phyloP scores from a whole-genome alignment of 176 grass and related monocot genomes.

The Oryza glumipatula region DNA sequence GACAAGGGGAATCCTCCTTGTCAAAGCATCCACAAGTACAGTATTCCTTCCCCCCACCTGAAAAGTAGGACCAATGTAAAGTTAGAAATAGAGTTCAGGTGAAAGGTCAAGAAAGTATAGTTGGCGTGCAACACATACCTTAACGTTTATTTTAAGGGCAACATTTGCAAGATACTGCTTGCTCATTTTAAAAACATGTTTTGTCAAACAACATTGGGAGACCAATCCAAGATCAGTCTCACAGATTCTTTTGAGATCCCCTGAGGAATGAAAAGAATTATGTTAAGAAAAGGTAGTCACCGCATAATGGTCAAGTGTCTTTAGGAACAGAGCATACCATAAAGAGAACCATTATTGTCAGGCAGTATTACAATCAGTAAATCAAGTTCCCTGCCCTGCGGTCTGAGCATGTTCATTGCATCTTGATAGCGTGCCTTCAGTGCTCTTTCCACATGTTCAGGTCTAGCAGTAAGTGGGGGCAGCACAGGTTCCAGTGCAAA shows the following conservation, averaged over 20 bases:
- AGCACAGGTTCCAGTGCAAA: slow-evolving; percentile 78
- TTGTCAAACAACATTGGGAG: slow-evolving; percentile 92
- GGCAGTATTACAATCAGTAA: slow-evolving; percentile 89
- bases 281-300: slow-evolving; percentile 29
- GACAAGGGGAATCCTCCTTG: slow-evolving; percentile 75
- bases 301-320: neutral
- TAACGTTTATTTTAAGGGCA: slow-evolving; percentile 95
- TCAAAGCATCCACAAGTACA: slow-evolving; percentile 84
- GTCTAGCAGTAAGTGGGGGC: slow-evolving; percentile 64
- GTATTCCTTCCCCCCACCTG: slow-evolving; percentile 94
- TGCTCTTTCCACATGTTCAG: slow-evolving; percentile 82
- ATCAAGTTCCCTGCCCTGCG: slow-evolving; percentile 71
- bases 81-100: neutral
- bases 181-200: slow-evolving; percentile 97
- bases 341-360: slow-evolving; percentile 87
- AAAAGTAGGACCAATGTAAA: slow-evolving; percentile 23
- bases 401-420: slow-evolving; percentile 69
- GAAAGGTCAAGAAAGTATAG: neutral
- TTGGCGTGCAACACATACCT: slow-evolving; percentile 53
- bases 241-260: slow-evolving; percentile 93
- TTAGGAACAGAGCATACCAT: slow-evolving; percentile 54
- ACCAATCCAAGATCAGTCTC: slow-evolving; percentile 98
- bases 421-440: slow-evolving; percentile 79
- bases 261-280: slow-evolving; percentile 40
- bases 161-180: slow-evolving; percentile 97